Conservation (phyloP, 192 early-diverging fungal species). For the Linderina pennispora region DNA sequence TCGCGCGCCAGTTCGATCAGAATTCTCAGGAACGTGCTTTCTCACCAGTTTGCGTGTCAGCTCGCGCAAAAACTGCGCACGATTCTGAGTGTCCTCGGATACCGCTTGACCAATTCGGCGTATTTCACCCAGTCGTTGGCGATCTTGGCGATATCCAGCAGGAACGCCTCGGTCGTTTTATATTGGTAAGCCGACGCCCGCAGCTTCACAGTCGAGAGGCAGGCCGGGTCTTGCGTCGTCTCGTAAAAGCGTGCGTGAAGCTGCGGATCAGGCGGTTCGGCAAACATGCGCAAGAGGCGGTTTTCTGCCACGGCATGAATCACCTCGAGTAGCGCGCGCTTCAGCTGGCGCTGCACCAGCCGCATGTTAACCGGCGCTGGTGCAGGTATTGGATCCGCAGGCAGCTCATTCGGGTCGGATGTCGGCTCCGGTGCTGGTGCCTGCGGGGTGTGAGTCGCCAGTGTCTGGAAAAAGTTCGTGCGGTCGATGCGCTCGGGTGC, state of each 20-base stretch:
- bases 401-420: too few species aligned
- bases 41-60: too few species aligned
- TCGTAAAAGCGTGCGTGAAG: slow-evolving; percentile 45
- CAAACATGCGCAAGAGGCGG: slow-evolving; percentile 40
- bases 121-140: slow-evolving; percentile 20
- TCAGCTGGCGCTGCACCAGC: slow-evolving; percentile 47
- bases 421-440: too few species aligned
- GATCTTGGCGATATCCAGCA: slow-evolving; percentile 41
- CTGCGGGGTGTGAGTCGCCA: too few species aligned
- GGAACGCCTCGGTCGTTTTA: slow-evolving; percentile 18
- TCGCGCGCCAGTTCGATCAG: too few species aligned
- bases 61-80: too few species aligned
- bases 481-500: too few species aligned
- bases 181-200: slow-evolving; percentile 44
- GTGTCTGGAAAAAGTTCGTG: too few species aligned
- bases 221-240: slow-evolving; percentile 47
- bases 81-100: too few species aligned
- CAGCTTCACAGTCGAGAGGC: slow-evolving; percentile 43
- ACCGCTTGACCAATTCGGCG: slow-evolving; percentile 4
- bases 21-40: too few species aligned
- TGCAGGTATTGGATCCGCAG: neutral
- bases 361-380: slow-evolving; percentile 22
- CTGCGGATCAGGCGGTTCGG: slow-evolving; percentile 44
- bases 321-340: slow-evolving; percentile 49
- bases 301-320: slow-evolving; percentile 51